Conservation (phyloP, 2,329 filamentous ascomycete species). For the Calonectria hawksworthii region DNA sequence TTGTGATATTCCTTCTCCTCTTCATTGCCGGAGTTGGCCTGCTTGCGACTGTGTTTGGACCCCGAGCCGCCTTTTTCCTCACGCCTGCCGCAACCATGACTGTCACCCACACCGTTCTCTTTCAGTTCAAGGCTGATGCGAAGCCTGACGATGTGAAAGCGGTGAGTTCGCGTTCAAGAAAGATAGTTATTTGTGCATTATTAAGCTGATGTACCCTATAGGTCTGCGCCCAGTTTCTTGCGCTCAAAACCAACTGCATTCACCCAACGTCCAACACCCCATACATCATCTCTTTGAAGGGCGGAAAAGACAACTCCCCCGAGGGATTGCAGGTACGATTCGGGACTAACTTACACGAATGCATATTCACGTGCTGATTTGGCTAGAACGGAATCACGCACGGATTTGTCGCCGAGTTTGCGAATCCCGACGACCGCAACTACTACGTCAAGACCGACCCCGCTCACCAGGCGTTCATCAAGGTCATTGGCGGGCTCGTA, state of each 20-base stretch:
- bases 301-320: slow-evolving; percentile 73
- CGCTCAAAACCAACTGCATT: slow-evolving; percentile 70
- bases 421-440: slow-evolving; percentile 72
- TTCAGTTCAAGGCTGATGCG: slow-evolving; percentile 71
- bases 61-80: neutral
- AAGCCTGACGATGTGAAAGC: slow-evolving; percentile 65
- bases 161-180: too few species aligned
- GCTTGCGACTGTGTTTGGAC: neutral
- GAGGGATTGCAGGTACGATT: slow-evolving; percentile 70
- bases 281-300: slow-evolving; percentile 71
- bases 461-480: slow-evolving; percentile 72
- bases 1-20: neutral
- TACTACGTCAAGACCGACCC: slow-evolving; percentile 79
- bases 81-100: slow-evolving; percentile 23
- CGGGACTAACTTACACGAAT: neutral
- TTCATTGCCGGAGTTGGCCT: neutral
- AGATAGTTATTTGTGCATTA: too few species aligned
- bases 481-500: slow-evolving; percentile 61
- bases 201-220: slow-evolving; percentile 30
- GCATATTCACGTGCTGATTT: neutral
- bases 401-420: slow-evolving; percentile 78
- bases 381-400: slow-evolving; percentile 77
- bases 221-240: slow-evolving; percentile 55
- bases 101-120: slow-evolving; percentile 77
- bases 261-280: slow-evolving; percentile 70